Percentiles rank a stretch among this genome's conserved stretches.
These are phyloP conservation scores for Fusarium sp. DNA, from an alignment of 2,329 filamentous ascomycete species.

Conservation along the genomic window DNA sequence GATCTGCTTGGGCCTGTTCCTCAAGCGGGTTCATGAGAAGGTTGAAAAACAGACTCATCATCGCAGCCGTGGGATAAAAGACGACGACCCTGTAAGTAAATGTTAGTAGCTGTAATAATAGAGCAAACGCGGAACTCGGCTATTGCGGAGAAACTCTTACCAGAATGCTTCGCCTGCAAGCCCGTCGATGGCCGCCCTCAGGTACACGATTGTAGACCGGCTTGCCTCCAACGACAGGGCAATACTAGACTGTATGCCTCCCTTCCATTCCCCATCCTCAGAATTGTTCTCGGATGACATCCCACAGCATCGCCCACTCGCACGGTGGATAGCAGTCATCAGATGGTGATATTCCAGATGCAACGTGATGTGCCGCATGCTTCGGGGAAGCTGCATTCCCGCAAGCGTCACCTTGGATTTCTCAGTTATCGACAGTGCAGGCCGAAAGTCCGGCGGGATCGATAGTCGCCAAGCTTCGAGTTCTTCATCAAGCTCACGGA, in stretches of 20 bases:
- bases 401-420: constrained; percentile 43
- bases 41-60: constrained; percentile 67
- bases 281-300: not conserved
- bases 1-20: constrained; percentile 56
- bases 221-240: constrained; percentile 67
- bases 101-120: not conserved
- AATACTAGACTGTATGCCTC: constrained; percentile 63
- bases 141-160: constrained; percentile 46
- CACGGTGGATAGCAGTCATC: constrained; percentile 66
- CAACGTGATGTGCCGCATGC: constrained; percentile 61
- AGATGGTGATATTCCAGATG: constrained; percentile 68
- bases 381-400: constrained; percentile 46
- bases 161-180: constrained; percentile 63
- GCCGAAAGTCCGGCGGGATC: constrained; percentile 58
- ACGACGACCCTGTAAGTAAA: constrained; percentile 58
- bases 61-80: constrained; percentile 67
- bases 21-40: constrained; percentile 62
- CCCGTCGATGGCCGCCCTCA: constrained; percentile 56
- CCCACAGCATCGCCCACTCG: constrained; percentile 61
- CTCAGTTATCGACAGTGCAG: constrained; percentile 56
- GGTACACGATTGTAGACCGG: constrained; percentile 64
- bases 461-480: constrained; percentile 67
- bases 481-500: constrained; percentile 68
- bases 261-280: constrained; percentile 50
- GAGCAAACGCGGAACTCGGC: not conserved